Percentiles rank a stretch among this genome's conserved stretches.
Evolutionary conservation across 2,329 filamentous ascomycete species (phyloP).

Genomic region (Tolypocladium inflatum): DNA sequence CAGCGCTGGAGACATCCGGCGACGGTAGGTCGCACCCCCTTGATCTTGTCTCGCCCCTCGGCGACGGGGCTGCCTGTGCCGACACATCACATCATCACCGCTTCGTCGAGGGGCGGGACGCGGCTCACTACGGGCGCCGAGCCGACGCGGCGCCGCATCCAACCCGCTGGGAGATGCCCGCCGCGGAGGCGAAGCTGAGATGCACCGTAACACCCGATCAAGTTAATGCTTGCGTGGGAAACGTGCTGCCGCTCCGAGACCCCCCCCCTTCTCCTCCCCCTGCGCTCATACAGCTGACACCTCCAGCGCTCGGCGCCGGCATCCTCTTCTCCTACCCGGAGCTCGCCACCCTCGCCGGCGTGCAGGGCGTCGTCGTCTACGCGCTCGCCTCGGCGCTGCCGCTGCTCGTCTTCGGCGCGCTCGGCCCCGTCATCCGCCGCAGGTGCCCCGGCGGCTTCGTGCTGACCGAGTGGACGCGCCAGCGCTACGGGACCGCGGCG

Average conservation of each 20-base stretch:
- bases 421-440: conserved; percentile 68
- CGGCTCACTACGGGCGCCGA: conserved; percentile 69
- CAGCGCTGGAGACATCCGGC: conserved; percentile 9
- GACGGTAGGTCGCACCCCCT: conserved; percentile 33
- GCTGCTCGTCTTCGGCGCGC: conserved; percentile 61
- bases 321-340: conserved; percentile 79
- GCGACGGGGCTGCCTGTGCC: no score
- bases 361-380: conserved; percentile 72
- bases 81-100: no score
- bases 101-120: no score
- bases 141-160: conserved; percentile 43
- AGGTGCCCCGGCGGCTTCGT: conserved; percentile 81
- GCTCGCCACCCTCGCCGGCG: conserved; percentile 66
- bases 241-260: conserved; percentile 77
- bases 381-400: conserved; percentile 63
- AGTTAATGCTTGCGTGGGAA: conserved; percentile 99
- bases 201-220: conserved; percentile 96
- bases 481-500: conserved; percentile 61
- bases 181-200: conserved; percentile 69
- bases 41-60: conserved; percentile 24
- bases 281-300: conserved; percentile 30
- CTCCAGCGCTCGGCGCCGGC: conserved; percentile 67
- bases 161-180: conserved; percentile 38
- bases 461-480: conserved; percentile 73
- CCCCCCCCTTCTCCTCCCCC: conserved; percentile 16